Evolutionary conservation across 495 filamentous ascomycete genomes (phyloP).

Genomic region (Tuber magnatum): DNA sequence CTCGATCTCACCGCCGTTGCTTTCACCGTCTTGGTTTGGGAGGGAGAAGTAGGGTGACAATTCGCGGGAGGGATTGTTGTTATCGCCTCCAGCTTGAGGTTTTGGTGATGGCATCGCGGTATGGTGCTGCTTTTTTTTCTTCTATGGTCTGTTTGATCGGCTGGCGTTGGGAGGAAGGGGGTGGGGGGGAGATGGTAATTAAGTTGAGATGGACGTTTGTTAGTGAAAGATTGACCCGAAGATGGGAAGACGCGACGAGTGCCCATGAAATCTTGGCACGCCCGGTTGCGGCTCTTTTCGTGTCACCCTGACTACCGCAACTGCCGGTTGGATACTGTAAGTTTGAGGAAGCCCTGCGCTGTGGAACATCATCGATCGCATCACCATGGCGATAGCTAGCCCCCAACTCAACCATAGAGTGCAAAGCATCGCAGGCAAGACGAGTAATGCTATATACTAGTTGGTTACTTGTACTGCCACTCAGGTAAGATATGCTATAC

Average conservation of each 20-base stretch:
- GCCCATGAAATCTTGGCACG: neutral
- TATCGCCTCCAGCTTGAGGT: neutral
- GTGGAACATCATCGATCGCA: neutral
- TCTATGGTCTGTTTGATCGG: neutral
- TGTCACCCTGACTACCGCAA: neutral
- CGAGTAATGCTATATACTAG: neutral
- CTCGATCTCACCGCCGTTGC: constrained; percentile 9
- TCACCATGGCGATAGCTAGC: neutral
- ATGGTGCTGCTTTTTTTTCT: neutral
- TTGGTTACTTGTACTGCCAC: neutral
- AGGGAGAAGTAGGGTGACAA: constrained; percentile 28
- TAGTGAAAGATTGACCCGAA: neutral
- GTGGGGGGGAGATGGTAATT: neutral
- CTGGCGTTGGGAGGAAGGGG: constrained; percentile 10
- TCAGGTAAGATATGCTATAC: neutral
- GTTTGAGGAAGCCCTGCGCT: neutral
- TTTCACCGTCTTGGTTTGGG: constrained; percentile 33
- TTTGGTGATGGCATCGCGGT: neutral
- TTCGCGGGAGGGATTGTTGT: constrained; percentile 8
- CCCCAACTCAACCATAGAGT: neutral
- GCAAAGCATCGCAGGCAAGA: neutral
- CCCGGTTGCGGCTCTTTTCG: neutral
- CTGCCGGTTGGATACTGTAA: neutral
- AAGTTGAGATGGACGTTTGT: no score
- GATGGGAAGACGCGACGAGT: neutral